These are phyloP conservation scores for Globisporangium apiculatum DNA, from an alignment of 352 stramenopile genomes.

Conservation along the genomic window DNA sequence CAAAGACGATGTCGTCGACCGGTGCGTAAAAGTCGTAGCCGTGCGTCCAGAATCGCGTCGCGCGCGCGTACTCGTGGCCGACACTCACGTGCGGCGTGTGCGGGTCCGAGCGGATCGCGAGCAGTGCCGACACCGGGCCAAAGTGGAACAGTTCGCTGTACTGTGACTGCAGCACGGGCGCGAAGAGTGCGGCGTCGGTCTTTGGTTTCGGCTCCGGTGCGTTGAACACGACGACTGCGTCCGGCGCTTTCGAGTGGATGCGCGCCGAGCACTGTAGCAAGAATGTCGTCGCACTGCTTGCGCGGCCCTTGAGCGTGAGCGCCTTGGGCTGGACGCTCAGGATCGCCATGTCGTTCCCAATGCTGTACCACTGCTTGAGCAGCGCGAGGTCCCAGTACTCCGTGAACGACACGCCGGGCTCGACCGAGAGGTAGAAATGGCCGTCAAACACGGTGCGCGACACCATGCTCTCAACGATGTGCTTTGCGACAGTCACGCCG, in stretches of 20 bases:
- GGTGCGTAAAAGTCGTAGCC: constrained; percentile 85
- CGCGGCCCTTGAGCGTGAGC: constrained; percentile 31
- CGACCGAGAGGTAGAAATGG: constrained; percentile 75
- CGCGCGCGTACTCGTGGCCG: constrained; percentile 70
- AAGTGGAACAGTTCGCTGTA: constrained; percentile 86
- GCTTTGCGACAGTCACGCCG: constrained; percentile 44
- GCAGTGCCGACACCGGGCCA: constrained; percentile 41
- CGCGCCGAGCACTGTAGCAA: constrained; percentile 74
- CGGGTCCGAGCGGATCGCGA: constrained; percentile 68
- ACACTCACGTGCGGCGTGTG: constrained; percentile 49
- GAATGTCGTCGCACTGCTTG: constrained; percentile 26
- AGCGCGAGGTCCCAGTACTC: constrained; percentile 66
- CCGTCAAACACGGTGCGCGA: constrained; percentile 17
- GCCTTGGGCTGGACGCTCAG: constrained; percentile 64
- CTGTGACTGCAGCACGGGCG: constrained; percentile 63
- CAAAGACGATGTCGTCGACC: constrained; percentile 52
- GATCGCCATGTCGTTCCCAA: constrained; percentile 76
- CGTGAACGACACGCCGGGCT: constrained; percentile 59
- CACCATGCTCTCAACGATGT: constrained; percentile 64
- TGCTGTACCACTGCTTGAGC: constrained; percentile 75
- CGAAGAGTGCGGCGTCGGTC: constrained; percentile 21
- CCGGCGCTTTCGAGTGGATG: constrained; percentile 58
- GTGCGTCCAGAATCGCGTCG: constrained; percentile 78
- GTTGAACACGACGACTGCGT: constrained; percentile 77
- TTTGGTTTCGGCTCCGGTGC: constrained; percentile 45